Evolutionary conservation across 331 rosid species (phyloP), one percentile per base, ranked within the genome.

Genomic region (Malus hybrid): DNA sequence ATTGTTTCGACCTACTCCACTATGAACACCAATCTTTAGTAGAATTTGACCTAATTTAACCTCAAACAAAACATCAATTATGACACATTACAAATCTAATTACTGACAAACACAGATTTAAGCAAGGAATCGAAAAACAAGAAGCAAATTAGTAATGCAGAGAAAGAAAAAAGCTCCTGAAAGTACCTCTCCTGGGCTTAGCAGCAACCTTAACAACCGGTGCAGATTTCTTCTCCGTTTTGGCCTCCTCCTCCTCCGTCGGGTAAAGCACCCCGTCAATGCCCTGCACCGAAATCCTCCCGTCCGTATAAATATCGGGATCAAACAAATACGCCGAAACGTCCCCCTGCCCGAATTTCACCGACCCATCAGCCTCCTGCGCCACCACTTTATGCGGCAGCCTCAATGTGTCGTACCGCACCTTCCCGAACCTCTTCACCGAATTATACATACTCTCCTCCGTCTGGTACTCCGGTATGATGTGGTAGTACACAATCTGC

Each of bases 401-500:
- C 73, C 96, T 79, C 34, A 92, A 83, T 0, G 97, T 86, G 52
- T 95, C 97, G 36, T 95, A 95, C 2, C 85, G 54, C 5, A 95
- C 83, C 80, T 92, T 95, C 80, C 99, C 99, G 50, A 95, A 95
- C 76, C 99, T 81, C 46, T 92, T 79, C 52, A 95, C 99, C 0
- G 97, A 90, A 67, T 94, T 94, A 77, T 94, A 94, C 99, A 94
- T 94, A 62, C 97, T 94, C 84, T 94, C 99, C 79, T 95, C 99
- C 2, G 99, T 95, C 33, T 95, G 99, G 65, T 95, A 95, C 86
- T 95, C 97, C 1, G 99, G 99, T 59, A 95, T 85, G 48, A 95
- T 87, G 71, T 95, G 99, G 72, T 86, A 92, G 80, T 95, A 95
- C 15, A 95, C 92, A 8, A 95, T 95, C 79, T 92, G 97, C 77